Base-by-base conservation (phyloP, 1,284 basidiomycete genomes). In the Rhodotorula mucilaginosa region DNA sequence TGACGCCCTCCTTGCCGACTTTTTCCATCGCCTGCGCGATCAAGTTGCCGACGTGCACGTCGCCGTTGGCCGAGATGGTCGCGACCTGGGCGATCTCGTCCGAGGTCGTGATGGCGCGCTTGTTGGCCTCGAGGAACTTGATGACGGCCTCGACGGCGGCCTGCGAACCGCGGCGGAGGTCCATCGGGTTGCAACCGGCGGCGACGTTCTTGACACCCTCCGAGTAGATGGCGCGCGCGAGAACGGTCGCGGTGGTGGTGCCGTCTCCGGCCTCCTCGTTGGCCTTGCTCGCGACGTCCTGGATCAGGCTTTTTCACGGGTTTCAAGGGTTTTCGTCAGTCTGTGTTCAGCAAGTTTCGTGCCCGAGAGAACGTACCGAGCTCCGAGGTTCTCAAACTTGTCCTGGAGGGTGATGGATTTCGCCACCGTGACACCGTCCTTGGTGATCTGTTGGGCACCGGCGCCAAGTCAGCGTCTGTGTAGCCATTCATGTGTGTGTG, bases 1-100 rank as follows among this genome's bases (percentile, higher is more conserved):
- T 98, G 81, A 98, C 96, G 82, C 96, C 96, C 84, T 99, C 96
- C 85, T 97, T 97, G 81, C 96, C 96, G 74, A 98, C 96, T 83
- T 97, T 97, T 84, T 98, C 96, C 96, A 98, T 98, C 4, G 96
- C 96, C 80, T 94, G 93, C n/a, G 96, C 94, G 82, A 98, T 98
- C 80, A 99, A 88, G 82, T 90, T 89, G 67, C 96, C 96, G 77
- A 99, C 88, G 82, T 98, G 94, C 29, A 84, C 86, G 83, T 98
- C 95, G 73, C 95, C 96, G 83, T 99, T 99, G 69, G 95, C 96
- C 58, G 93, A 97, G 82, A 99, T 99, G 79, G 96, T 99, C 26
- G 96, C 96, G 74, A 99, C 95, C 80, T 84, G 77, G 31, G 96
- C 93, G 80, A 99, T 98, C 85, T 99, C 96, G 64, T 93, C 92